phyloP scores from a whole-genome alignment of 1,139 yeast genomes.

The Insectozyma bohioensis region DNA sequence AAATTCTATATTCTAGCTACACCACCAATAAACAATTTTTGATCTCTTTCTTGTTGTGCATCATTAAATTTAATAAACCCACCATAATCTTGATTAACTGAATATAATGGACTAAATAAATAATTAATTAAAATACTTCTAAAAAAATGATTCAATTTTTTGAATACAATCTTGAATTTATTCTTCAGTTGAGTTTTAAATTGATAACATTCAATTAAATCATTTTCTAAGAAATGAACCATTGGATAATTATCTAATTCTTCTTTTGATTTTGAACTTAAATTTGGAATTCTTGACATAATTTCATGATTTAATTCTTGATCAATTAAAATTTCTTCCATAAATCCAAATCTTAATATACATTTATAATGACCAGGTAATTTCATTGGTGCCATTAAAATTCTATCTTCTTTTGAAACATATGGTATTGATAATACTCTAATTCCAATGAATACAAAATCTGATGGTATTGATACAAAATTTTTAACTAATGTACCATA shows the following conservation, averaged over 20 bases:
- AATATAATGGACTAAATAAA: conserved; percentile 28
- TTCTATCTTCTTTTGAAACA: conserved; percentile 36
- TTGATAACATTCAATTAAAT: conserved; percentile 28
- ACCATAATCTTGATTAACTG: conserved; percentile 28
- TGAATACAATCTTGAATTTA: conserved; percentile 18
- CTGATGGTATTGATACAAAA: conserved; percentile 43
- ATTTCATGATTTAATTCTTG: conserved; percentile 25
- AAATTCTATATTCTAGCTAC: conserved; percentile 18
- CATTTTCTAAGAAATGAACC: conserved; percentile 39
- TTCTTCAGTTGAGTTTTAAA: conserved; percentile 15
- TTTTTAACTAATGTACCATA: conserved; percentile 34
- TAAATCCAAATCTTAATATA: conserved; percentile 46
- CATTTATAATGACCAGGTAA: conserved; percentile 48
- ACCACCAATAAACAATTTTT: conserved; percentile 30
- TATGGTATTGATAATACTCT: conserved; percentile 43
- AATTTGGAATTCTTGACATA: conserved; percentile 24
- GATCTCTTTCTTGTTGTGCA: conserved; percentile 24
- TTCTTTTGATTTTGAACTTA: conserved; percentile 9
- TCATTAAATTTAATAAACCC: conserved; percentile 21
- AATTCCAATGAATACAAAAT: conserved; percentile 41
- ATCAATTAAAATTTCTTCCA: conserved; percentile 38
- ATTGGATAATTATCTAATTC: conserved; percentile 18
- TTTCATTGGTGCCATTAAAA: conserved; percentile 37
- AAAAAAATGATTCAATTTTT: conserved; percentile 14
- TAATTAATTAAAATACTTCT: conserved; percentile 26